Percentiles rank a stretch among this genome's conserved stretches.
Conservation (phyloP, 352 stramenopile genomes). For the Lagenidium giganteum region DNA sequence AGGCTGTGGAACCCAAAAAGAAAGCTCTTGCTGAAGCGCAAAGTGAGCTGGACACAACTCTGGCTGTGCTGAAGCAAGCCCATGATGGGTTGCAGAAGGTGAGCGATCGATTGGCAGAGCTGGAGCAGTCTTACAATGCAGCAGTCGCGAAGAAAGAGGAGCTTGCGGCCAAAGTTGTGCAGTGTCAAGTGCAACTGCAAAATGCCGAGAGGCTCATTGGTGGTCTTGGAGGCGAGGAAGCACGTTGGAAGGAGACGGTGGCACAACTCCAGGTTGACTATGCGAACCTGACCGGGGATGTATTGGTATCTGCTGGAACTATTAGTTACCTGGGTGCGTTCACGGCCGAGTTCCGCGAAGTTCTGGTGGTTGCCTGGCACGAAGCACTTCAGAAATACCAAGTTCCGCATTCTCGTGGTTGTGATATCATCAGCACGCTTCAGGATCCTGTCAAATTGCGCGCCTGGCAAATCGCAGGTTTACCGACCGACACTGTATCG, state of each 20-base stretch:
- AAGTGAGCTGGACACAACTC: conserved; percentile 47
- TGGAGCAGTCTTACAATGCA: conserved; percentile 83
- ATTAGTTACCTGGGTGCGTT: conserved; percentile 88
- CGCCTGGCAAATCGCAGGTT: conserved; percentile 83
- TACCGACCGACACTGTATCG: conserved; percentile 86
- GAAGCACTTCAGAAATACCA: conserved; percentile 45
- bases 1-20: conserved; percentile 77
- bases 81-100: conserved; percentile 80
- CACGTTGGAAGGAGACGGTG: conserved; percentile 80
- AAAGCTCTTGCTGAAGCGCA: conserved; percentile 50
- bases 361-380: conserved; percentile 61
- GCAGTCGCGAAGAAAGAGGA: conserved; percentile 90
- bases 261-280: conserved; percentile 73
- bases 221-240: conserved; percentile 78
- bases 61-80: conserved; percentile 36
- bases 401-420: conserved; percentile 78
- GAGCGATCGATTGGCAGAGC: conserved; percentile 72
- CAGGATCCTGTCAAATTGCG: conserved; percentile 86
- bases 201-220: conserved; percentile 86
- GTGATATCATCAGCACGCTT: conserved; percentile 80
- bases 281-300: conserved; percentile 76
- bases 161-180: conserved; percentile 81
- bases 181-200: conserved; percentile 86
- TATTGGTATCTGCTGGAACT: conserved; percentile 80
- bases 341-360: conserved; percentile 80